Conservation (phyloP, 345 rosid species). For the Schrenkiella parvula region DNA sequence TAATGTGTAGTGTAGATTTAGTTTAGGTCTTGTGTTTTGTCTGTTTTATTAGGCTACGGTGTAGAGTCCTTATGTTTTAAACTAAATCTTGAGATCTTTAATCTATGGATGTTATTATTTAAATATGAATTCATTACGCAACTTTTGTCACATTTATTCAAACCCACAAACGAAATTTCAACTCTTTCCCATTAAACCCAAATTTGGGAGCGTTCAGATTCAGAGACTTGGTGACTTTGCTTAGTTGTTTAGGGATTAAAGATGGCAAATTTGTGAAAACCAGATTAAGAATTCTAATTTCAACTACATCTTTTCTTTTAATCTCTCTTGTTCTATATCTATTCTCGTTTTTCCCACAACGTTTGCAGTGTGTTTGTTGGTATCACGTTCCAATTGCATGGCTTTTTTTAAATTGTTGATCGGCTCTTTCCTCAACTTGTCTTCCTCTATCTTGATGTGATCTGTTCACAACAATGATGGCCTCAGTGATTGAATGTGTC, state of each 20-base stretch:
- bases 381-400: background rate
- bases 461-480: slow-evolving; percentile 47
- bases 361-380: background rate
- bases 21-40: background rate
- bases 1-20: background rate
- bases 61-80: background rate
- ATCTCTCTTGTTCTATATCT: no score
- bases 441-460: background rate
- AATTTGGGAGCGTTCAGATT: background rate
- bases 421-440: background rate
- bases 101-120: background rate
- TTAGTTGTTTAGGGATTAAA: background rate
- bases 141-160: background rate
- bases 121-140: background rate
- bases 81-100: background rate
- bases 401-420: background rate
- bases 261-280: background rate
- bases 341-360: background rate
- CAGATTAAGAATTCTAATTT: background rate
- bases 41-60: background rate
- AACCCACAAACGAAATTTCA: background rate
- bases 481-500: slow-evolving; percentile 39
- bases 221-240: background rate
- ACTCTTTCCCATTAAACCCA: background rate
- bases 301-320: background rate